phyloP scores from a whole-genome alignment of 2,329 filamentous ascomycete species.

The Huntiella moniliformis region DNA sequence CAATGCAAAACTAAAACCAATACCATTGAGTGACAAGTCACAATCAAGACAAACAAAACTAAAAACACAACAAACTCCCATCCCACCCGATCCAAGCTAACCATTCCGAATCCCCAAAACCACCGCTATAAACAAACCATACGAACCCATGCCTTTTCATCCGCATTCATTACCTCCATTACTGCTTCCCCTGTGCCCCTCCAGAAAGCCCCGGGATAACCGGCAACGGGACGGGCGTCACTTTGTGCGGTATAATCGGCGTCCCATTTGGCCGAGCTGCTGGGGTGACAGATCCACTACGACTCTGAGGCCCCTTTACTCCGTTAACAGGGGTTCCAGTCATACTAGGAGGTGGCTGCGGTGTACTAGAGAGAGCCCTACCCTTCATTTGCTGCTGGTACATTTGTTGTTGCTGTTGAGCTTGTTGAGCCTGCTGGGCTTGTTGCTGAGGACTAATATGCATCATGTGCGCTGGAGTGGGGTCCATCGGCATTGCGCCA shows the following conservation, averaged over 20 bases:
- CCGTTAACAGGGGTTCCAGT: background rate
- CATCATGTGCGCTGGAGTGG: slow-evolving; percentile 18
- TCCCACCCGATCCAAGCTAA: background rate
- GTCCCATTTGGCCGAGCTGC: slow-evolving; percentile 13
- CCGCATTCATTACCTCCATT: background rate
- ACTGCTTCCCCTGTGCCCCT: background rate
- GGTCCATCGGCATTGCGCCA: background rate
- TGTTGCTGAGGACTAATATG: too few species aligned
- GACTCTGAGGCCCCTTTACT: background rate
- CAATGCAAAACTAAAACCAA: background rate
- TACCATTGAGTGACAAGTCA: background rate
- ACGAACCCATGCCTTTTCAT: background rate
- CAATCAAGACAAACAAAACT: slow-evolving; percentile 2
- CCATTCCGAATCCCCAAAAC: slow-evolving; percentile 1
- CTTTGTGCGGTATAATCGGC: slow-evolving; percentile 22
- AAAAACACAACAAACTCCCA: slow-evolving; percentile 1
- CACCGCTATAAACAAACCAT: background rate
- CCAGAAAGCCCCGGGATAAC: slow-evolving; percentile 18
- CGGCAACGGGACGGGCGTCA: slow-evolving; percentile 26
- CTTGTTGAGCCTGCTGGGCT: slow-evolving; percentile 14
- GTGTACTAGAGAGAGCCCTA: slow-evolving; percentile 20
- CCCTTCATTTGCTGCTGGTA: slow-evolving; percentile 30
- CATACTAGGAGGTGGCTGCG: slow-evolving; percentile 1
- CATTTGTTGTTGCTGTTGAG: slow-evolving; percentile 30
- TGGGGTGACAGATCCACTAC: slow-evolving; percentile 2